Percentiles rank a stretch among this genome's conserved stretches.
Evolutionary conservation across 495 filamentous ascomycete genomes (phyloP).

Genomic region (Podospora bellae-mahoneyi): DNA sequence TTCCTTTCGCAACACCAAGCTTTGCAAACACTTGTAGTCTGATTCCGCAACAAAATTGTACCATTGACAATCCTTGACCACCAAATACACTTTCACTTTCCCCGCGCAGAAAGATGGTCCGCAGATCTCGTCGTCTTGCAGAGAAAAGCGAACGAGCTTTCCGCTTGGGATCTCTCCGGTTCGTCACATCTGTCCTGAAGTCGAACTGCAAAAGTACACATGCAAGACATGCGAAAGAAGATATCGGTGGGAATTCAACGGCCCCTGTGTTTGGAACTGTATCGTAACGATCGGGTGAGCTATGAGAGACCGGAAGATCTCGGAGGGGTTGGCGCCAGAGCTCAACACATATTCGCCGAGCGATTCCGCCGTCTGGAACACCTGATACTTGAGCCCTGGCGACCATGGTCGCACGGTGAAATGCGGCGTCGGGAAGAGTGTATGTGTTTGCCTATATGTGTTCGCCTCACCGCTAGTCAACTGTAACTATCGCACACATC

Average conservation of each 20-base stretch:
- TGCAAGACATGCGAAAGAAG: conserved; percentile 19
- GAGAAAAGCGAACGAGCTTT: neutral
- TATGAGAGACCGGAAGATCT: conserved; percentile 4
- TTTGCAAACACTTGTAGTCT: no score
- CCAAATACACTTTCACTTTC: neutral
- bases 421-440: conserved; percentile 6
- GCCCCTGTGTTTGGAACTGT: no score
- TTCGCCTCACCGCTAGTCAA: neutral
- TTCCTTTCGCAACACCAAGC: no score
- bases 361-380: conserved; percentile 20
- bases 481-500: no score
- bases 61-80: neutral
- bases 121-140: neutral
- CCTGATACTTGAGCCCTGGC: conserved; percentile 21
- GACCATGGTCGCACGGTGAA: conserved; percentile 10
- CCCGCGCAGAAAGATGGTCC: neutral
- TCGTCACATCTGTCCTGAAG: conserved; percentile 24
- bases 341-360: conserved; percentile 28
- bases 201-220: conserved; percentile 24
- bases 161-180: conserved; percentile 15
- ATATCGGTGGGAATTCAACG: no score
- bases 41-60: no score
- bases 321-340: conserved; percentile 23
- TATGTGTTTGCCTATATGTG: conserved; percentile 16
- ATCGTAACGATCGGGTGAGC: no score